These are phyloP conservation scores for Durusdinium trenchii DNA, from an alignment of 73 alveolate species.

Conservation along the genomic window DNA sequence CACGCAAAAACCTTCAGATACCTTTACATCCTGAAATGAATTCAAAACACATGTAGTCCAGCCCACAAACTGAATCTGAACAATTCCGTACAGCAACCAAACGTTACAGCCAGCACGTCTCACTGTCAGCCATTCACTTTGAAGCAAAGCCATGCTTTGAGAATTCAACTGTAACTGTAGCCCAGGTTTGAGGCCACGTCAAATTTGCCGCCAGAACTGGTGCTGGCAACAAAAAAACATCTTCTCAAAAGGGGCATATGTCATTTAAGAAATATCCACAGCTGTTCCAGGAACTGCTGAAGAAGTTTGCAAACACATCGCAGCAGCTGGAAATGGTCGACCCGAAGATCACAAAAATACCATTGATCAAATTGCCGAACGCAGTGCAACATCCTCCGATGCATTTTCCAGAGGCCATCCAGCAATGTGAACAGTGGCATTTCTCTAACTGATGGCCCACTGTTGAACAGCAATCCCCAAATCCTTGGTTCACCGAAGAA, in stretches of 20 bases:
- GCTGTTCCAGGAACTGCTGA: slow-evolving; percentile 20
- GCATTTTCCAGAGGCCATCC: slow-evolving; percentile 78
- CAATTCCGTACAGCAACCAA: too few relatives aligned
- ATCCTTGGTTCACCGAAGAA: slow-evolving; percentile 17
- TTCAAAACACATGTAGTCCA: too few relatives aligned
- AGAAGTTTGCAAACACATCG: slow-evolving; percentile 33
- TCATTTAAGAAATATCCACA: slow-evolving; percentile 64
- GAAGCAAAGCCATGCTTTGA: too few relatives aligned
- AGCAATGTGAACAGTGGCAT: slow-evolving; percentile 61
- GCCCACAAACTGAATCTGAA: too few relatives aligned
- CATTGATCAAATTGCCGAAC: slow-evolving; percentile 34
- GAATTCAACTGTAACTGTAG: too few relatives aligned
- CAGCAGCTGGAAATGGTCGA: slow-evolving; percentile 31
- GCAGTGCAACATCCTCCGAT: slow-evolving; percentile 76
- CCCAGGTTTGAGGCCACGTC: too few relatives aligned
- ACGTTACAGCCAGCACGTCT: too few relatives aligned
- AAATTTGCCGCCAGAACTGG: neutral
- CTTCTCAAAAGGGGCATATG: neutral
- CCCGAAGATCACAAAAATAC: slow-evolving; percentile 38
- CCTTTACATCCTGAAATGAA: too few relatives aligned
- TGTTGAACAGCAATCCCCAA: slow-evolving; percentile 62
- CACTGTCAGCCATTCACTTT: too few relatives aligned
- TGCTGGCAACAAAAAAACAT: neutral
- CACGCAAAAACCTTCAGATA: too few relatives aligned
- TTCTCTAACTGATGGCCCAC: slow-evolving; percentile 23